Evolutionary conservation across 208 protist genomes (phyloP).

Genomic region (Trypanosoma congolense): DNA sequence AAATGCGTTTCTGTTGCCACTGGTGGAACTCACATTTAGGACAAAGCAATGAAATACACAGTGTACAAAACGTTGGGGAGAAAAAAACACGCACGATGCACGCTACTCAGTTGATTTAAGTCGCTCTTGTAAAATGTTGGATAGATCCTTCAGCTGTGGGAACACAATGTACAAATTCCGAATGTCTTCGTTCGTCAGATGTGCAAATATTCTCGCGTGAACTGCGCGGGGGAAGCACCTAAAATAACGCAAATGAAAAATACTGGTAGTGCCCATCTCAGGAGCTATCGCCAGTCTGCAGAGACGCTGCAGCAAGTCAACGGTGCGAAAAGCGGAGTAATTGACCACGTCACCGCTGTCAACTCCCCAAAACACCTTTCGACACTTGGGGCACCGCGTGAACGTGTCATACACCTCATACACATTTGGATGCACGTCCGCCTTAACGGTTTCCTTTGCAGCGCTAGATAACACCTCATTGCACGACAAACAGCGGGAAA

Average conservation of each 20-base stretch:
- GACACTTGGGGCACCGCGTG: slow-evolving; percentile 57
- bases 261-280: slow-evolving; percentile 16
- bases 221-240: slow-evolving; percentile 50
- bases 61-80: neutral
- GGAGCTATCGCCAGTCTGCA: slow-evolving; percentile 32
- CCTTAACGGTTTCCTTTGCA: slow-evolving; percentile 31
- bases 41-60: slow-evolving; percentile 7
- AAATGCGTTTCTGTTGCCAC: too few species aligned
- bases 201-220: slow-evolving; percentile 51
- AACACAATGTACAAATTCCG: slow-evolving; percentile 33
- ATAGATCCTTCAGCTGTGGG: slow-evolving; percentile 37
- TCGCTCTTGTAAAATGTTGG: slow-evolving; percentile 25
- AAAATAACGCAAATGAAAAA: slow-evolving; percentile 42
- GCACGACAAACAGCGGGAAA: slow-evolving; percentile 65
- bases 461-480: slow-evolving; percentile 46
- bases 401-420: slow-evolving; percentile 67
- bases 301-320: slow-evolving; percentile 45
- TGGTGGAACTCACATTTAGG: too few species aligned
- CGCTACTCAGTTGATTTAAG: slow-evolving; percentile 15
- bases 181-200: slow-evolving; percentile 35
- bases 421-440: slow-evolving; percentile 46
- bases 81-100: neutral
- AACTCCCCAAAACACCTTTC: slow-evolving; percentile 79
- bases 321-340: slow-evolving; percentile 70
- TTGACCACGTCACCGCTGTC: slow-evolving; percentile 62